phyloP scores from a whole-genome alignment of 331 rosid species.

The Arachis monticola region DNA sequence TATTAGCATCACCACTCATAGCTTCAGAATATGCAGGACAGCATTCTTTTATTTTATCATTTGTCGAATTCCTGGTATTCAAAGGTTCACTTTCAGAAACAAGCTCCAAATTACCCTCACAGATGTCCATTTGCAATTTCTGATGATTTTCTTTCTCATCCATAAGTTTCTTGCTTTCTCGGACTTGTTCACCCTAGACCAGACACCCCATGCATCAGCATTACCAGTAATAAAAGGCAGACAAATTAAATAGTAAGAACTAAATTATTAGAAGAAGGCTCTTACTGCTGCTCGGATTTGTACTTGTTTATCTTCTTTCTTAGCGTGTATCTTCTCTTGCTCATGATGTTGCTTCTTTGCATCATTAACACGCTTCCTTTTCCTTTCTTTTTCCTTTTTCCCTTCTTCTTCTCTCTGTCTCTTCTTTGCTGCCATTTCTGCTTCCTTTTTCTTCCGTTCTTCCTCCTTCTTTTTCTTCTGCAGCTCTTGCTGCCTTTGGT shows the following conservation, averaged over 20 bases:
- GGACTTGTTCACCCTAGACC: constrained; percentile 61
- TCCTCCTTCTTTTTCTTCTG: constrained; percentile 75
- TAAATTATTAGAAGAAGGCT: constrained; percentile 21
- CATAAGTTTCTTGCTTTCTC: constrained; percentile 45
- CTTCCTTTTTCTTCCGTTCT: constrained; percentile 74
- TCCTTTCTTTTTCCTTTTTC: constrained; percentile 76
- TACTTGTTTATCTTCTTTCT: constrained; percentile 57
- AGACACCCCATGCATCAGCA: constrained; percentile 38
- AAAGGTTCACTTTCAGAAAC: constrained; percentile 45
- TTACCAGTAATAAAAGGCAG: constrained; percentile 25
- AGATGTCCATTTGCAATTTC: constrained; percentile 39
- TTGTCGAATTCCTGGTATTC: constrained; percentile 40
- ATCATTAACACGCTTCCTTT: constrained; percentile 75
- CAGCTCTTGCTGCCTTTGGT: constrained; percentile 62
- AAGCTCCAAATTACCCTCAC: constrained; percentile 37
- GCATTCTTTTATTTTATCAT: constrained; percentile 47
- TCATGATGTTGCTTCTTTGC: constrained; percentile 63
- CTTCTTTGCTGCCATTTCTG: constrained; percentile 75
- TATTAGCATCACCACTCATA: constrained; percentile 39
- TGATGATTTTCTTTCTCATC: constrained; percentile 43
- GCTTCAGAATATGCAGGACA: constrained; percentile 39
- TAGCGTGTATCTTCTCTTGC: constrained; percentile 55
- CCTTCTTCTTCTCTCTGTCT: constrained; percentile 89
- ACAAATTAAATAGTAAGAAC: constrained; percentile 6
- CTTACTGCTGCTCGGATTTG: constrained; percentile 58